phyloP scores from a whole-genome alignment of 768 basidiomycete species.

The Lactarius sanguifluus region DNA sequence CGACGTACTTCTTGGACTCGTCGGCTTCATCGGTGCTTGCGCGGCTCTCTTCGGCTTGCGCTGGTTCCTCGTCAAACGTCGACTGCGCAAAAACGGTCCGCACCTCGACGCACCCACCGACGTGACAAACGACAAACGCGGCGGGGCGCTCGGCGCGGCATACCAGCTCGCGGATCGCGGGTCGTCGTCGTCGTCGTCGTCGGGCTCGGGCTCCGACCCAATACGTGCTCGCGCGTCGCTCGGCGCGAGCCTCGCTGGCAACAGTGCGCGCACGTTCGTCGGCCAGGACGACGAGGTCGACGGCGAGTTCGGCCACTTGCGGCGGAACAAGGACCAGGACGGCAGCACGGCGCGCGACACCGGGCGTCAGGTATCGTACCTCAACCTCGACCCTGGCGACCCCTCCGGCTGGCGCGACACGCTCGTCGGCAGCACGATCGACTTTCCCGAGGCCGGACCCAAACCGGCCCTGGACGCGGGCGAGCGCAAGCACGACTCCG shows the following conservation, averaged over 20 bases:
- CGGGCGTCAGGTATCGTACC: slow-evolving; percentile 20
- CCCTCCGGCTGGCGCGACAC: slow-evolving; percentile 26
- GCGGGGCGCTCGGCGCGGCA: slow-evolving; percentile 4
- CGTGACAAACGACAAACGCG: slow-evolving; percentile 19
- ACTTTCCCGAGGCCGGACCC: slow-evolving; percentile 7
- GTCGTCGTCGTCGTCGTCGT: slow-evolving; percentile 35
- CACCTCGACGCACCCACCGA: slow-evolving; percentile 23
- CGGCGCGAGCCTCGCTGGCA: slow-evolving; percentile 38
- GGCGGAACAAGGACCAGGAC: slow-evolving; percentile 22
- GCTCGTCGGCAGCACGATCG: slow-evolving; percentile 25
- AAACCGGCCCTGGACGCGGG: not conserved
- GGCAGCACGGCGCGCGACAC: slow-evolving; percentile 8
- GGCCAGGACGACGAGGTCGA: slow-evolving; percentile 26
- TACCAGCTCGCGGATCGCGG: slow-evolving; percentile 41
- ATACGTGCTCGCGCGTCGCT: slow-evolving; percentile 33
- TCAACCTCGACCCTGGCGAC: slow-evolving; percentile 26
- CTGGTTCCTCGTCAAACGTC: slow-evolving; percentile 44
- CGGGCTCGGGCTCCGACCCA: slow-evolving; percentile 29
- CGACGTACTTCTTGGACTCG: slow-evolving; percentile 58
- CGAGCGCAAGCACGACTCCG: not conserved
- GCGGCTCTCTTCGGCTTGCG: slow-evolving; percentile 52
- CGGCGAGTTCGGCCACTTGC: slow-evolving; percentile 27
- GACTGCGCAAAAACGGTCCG: slow-evolving; percentile 29
- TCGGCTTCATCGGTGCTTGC: slow-evolving; percentile 59
- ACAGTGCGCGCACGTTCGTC: slow-evolving; percentile 36